phyloP scores from a whole-genome alignment of 2,329 filamentous ascomycete genomes.

The Chaetomium olivaceum region DNA sequence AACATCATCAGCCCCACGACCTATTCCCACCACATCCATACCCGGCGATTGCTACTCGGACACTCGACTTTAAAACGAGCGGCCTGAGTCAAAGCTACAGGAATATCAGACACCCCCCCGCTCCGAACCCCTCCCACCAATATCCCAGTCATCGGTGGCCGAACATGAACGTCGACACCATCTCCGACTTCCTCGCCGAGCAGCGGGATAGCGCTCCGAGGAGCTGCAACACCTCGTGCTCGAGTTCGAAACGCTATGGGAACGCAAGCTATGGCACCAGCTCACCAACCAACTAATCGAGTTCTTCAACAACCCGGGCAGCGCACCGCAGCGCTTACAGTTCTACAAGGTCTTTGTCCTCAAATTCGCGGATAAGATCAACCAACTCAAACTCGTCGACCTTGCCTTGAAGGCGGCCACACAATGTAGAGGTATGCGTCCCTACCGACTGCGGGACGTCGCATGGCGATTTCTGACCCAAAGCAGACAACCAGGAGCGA shows the following conservation, averaged over 20 bases:
- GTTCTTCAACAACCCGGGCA: constrained; percentile 83
- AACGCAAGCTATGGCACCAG: constrained; percentile 98
- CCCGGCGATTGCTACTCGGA: neutral
- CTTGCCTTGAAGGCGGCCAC: constrained; percentile 84
- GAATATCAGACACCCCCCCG: neutral
- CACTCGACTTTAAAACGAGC: neutral
- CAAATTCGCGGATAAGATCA: constrained; percentile 97
- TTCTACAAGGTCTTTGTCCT: constrained; percentile 95
- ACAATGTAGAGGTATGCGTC: constrained; percentile 71
- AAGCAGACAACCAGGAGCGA: constrained; percentile 78
- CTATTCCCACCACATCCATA: constrained; percentile 9
- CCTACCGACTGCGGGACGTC: neutral
- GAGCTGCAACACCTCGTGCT: constrained; percentile 87
- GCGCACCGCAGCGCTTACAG: constrained; percentile 78
- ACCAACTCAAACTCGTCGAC: constrained; percentile 94
- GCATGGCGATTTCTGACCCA: neutral
- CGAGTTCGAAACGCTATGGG: constrained; percentile 94
- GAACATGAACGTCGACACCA: constrained; percentile 79
- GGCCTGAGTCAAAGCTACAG: neutral
- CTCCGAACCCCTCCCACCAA: neutral
- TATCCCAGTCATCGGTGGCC: neutral
- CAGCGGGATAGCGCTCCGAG: constrained; percentile 83
- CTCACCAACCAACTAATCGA: constrained; percentile 85
- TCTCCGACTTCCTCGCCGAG: constrained; percentile 87
- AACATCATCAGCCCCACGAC: constrained; percentile 18